Evolutionary conservation across 2,329 filamentous ascomycete species (phyloP), one percentile per base, ranked within the genome.

Genomic region (Hymenoscyphus salicellus): DNA sequence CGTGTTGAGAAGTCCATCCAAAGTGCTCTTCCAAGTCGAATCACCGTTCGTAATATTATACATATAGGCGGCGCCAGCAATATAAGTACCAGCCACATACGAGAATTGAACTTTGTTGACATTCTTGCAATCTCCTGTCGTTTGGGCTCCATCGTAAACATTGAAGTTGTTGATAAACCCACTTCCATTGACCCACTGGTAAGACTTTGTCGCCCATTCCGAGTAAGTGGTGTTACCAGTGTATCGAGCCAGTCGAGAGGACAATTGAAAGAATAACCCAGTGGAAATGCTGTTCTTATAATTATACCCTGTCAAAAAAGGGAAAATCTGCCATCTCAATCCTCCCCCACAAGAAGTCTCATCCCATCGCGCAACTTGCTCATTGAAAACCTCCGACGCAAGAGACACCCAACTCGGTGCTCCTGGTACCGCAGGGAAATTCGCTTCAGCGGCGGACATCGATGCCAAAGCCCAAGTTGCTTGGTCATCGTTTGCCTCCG

Each of bases 311-410:
- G 81, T 82, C 73, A 93, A 92, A 69, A 89, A 88, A 1, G 84
- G 80, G 63, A 87, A 91, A 65, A 94, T 89, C 79, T 95, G 91
- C 89, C 90, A 92, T 71, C 89, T 82, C 70, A 93, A 73, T 10
- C 90, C 91, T 68, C 90, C 90, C 26, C 81, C 80, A 71, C 91
- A 93, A 1, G 80, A 81, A 0, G 81, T 75, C 5, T 82, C 81
- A 72, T 92, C 88, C 79, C 91, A 90, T 84, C 69, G 83, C 78
- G 68, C 86, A 82, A 79, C 79, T 89, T 89, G 86, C 65, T 84
- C 80, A 68, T 89, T 84, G 78, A 88, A 93, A 4, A 91, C 88
- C 55, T 86, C 88, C 74, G 91, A 86, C 0, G 86, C 89, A 4
- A 92, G 81, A 1, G 76, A 23, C 71, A 74, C 1, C 75, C 75